A percentile compares a stretch with the other conserved stretches of the same genome.
These are phyloP conservation scores for Aspergillus nidulans DNA, from an alignment of 495 filamentous ascomycete genomes.

Conservation along the genomic window DNA sequence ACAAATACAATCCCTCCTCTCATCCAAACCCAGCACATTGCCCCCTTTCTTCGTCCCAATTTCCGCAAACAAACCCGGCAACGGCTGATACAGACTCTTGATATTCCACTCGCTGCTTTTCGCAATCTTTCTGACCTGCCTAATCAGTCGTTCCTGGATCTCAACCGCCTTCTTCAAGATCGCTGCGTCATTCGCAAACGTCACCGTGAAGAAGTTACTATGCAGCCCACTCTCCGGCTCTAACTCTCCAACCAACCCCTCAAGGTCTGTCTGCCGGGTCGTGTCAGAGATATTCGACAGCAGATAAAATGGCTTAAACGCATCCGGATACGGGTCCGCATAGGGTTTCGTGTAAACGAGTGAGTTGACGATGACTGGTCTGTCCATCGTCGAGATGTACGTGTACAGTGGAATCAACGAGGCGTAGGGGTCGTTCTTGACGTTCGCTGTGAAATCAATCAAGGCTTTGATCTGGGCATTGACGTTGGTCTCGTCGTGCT, in stretches of 20 bases:
- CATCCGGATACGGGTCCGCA: conserved; percentile 6
- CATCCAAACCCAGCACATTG: conserved; percentile 3
- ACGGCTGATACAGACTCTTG: neutral
- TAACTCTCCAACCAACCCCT: neutral
- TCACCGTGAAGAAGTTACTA: neutral
- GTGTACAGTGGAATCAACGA: conserved; percentile 15
- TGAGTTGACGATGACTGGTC: conserved; percentile 10
- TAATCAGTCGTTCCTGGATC: neutral
- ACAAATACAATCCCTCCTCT: neutral
- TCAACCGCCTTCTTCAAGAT: neutral
- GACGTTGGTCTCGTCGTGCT: neutral
- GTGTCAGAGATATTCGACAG: conserved; percentile 14
- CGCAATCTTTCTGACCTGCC: neutral
- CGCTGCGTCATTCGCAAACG: neutral
- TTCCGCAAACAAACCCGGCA: neutral
- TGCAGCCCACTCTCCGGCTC: neutral
- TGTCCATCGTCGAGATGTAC: conserved; percentile 9
- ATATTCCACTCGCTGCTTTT: neutral
- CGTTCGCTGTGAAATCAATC: conserved; percentile 11
- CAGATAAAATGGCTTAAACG: conserved; percentile 10
- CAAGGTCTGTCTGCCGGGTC: conserved; percentile 1
- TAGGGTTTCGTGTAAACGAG: conserved; percentile 16
- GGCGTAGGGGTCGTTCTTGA: conserved; percentile 13
- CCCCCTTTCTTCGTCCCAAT: neutral
- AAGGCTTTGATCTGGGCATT: conserved; percentile 10